Conservation (phyloP, 805 yeast species). For the Saccharomyces paradoxus region DNA sequence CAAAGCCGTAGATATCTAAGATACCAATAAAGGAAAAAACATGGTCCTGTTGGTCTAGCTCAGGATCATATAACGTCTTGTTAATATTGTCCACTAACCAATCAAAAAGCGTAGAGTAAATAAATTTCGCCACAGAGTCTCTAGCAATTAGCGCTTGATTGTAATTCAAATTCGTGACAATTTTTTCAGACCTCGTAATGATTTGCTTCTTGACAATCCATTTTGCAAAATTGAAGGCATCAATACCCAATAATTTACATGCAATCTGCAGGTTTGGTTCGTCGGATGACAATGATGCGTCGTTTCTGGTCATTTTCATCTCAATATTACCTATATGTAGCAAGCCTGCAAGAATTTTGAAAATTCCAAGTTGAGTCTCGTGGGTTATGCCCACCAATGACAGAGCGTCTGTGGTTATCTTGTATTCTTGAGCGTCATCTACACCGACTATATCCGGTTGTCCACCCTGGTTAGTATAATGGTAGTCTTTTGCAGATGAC, state of each 20-base stretch:
- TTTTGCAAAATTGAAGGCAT: conserved; percentile 65
- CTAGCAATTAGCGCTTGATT: conserved; percentile 86
- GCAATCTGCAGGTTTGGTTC: conserved; percentile 81
- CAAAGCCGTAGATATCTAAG: conserved; percentile 94
- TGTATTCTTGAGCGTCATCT: conserved; percentile 74
- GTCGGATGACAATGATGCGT: conserved; percentile 73
- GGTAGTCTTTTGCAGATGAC: conserved; percentile 57
- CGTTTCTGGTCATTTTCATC: conserved; percentile 75
- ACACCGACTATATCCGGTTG: conserved; percentile 60
- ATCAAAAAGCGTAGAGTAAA: conserved; percentile 85
- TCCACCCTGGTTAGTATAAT: conserved; percentile 87
- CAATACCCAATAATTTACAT: conserved; percentile 76
- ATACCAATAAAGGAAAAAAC: conserved; percentile 84
- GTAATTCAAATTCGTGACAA: conserved; percentile 71
- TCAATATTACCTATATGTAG: conserved; percentile 90
- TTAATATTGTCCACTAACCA: conserved; percentile 89
- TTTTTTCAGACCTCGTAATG: conserved; percentile 86
- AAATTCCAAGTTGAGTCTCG: conserved; percentile 57
- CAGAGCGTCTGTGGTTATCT: conserved; percentile 67
- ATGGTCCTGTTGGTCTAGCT: conserved; percentile 39
- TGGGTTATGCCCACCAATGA: conserved; percentile 63
- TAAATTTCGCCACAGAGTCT: conserved; percentile 91
- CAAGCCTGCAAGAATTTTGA: conserved; percentile 76
- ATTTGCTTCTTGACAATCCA: conserved; percentile 94
- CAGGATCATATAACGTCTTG: conserved; percentile 67